Evolutionary conservation across 495 filamentous ascomycete genomes (phyloP).

Genomic region (Daldinia grandis): DNA sequence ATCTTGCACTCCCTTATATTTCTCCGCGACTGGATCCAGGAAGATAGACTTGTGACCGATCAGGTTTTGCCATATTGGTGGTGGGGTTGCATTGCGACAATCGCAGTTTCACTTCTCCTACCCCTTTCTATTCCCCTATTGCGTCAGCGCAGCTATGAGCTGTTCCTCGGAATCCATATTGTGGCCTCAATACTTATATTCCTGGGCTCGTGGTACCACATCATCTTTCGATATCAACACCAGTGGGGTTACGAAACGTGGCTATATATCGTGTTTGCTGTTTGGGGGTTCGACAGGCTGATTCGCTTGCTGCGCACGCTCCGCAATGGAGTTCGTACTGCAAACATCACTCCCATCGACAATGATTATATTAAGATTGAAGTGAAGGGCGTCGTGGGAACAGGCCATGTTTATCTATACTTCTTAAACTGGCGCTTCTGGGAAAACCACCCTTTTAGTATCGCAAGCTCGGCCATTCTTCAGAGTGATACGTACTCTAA

Average conservation of each 20-base stretch:
- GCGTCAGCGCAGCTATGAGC: slow-evolving; percentile 35
- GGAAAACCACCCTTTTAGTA: slow-evolving; percentile 41
- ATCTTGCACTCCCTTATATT: slow-evolving; percentile 50
- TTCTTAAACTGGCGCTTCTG: slow-evolving; percentile 51
- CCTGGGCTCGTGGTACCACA: slow-evolving; percentile 52
- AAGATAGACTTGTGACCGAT: slow-evolving; percentile 4
- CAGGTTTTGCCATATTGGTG: slow-evolving; percentile 43
- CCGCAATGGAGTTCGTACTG: slow-evolving; percentile 43
- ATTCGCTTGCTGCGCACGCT: slow-evolving; percentile 43
- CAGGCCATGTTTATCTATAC: slow-evolving; percentile 51
- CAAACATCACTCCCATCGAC: slow-evolving; percentile 38
- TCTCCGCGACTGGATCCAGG: slow-evolving; percentile 5
- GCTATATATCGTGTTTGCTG: slow-evolving; percentile 48
- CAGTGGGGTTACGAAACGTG: slow-evolving; percentile 51
- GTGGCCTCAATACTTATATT: slow-evolving; percentile 32
- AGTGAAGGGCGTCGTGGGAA: slow-evolving; percentile 36
- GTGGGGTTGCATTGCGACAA: slow-evolving; percentile 48
- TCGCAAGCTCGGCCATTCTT: slow-evolving; percentile 1
- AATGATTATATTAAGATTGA: slow-evolving; percentile 49
- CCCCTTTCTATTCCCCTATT: slow-evolving; percentile 31
- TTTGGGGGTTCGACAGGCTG: slow-evolving; percentile 52
- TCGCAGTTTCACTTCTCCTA: slow-evolving; percentile 32
- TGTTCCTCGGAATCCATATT: slow-evolving; percentile 40
- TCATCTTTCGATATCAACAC: slow-evolving; percentile 39
- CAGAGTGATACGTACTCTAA: background rate